These are phyloP conservation scores for Sarocladium oryzae DNA, from an alignment of 2,329 filamentous ascomycete genomes.

Conservation along the genomic window DNA sequence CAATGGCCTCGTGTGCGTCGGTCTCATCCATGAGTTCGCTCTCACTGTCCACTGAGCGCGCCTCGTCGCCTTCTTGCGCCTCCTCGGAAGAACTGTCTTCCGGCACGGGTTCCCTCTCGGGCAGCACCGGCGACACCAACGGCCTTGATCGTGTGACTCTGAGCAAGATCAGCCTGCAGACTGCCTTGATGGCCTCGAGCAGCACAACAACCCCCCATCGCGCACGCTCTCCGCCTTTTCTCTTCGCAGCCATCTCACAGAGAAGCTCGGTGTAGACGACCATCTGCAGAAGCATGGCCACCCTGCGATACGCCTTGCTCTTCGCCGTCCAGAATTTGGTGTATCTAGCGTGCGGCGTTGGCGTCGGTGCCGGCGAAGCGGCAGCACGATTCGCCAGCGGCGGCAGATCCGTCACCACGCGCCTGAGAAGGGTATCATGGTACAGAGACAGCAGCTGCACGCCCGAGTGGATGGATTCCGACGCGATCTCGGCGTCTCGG, in stretches of 20 bases:
- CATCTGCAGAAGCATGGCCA: constrained; percentile 78
- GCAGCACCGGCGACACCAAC: constrained; percentile 74
- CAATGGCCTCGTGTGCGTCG: constrained; percentile 11
- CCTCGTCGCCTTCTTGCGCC: constrained; percentile 35
- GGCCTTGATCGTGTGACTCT: constrained; percentile 78
- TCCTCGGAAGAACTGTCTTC: constrained; percentile 38
- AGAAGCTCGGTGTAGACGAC: constrained; percentile 91
- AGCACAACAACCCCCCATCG: constrained; percentile 84
- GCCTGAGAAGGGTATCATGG: constrained; percentile 79
- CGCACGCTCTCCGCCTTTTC: constrained; percentile 68
- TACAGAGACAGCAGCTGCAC: constrained; percentile 89
- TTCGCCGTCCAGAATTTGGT: constrained; percentile 60
- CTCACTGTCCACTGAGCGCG: constrained; percentile 31
- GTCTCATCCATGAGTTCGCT: constrained; percentile 38
- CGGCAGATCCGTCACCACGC: constrained; percentile 52
- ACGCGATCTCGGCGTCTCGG: constrained; percentile 88
- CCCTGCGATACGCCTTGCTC: constrained; percentile 66
- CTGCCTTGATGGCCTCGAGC: constrained; percentile 78
- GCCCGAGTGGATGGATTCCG: constrained; percentile 82
- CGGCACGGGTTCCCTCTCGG: constrained; percentile 75
- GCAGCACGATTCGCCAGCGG: constrained; percentile 19
- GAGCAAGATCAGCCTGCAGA: constrained; percentile 75
- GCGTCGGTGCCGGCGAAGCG: constrained; percentile 32
- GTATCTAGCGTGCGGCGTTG: constrained; percentile 57
- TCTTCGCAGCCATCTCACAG: constrained; percentile 95